Evolutionary conservation across 1,284 basidiomycete species (phyloP).

Genomic region (Sanghuangporus baumii): DNA sequence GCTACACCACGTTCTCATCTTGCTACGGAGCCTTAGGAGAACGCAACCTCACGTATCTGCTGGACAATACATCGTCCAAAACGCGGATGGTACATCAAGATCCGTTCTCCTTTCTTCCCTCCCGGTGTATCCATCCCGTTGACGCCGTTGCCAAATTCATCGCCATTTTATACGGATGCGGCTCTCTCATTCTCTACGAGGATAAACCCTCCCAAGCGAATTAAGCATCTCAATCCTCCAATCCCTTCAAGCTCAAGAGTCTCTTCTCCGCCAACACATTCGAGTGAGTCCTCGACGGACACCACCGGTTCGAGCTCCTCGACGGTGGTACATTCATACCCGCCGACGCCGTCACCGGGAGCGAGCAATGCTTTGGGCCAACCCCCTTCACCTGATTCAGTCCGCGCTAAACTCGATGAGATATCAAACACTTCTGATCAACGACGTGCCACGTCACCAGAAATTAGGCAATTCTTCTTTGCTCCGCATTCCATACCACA

Average conservation of each 20-base stretch:
- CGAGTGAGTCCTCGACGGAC: neutral
- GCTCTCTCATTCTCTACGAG: slow-evolving; percentile 59
- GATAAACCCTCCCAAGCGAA: slow-evolving; percentile 35
- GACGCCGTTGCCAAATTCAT: slow-evolving; percentile 47
- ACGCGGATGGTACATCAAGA: slow-evolving; percentile 74
- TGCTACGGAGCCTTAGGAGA: slow-evolving; percentile 40
- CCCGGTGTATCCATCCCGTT: slow-evolving; percentile 60
- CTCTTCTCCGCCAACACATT: slow-evolving; percentile 5
- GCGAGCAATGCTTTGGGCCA: slow-evolving; percentile 28
- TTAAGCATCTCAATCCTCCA: slow-evolving; percentile 21
- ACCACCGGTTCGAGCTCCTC: slow-evolving; percentile 1
- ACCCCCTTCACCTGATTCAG: slow-evolving; percentile 40
- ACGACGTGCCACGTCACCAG: slow-evolving; percentile 19
- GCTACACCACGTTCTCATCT: neutral
- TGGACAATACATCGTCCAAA: slow-evolving; percentile 74
- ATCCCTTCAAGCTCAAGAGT: slow-evolving; percentile 28
- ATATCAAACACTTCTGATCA: slow-evolving; percentile 19
- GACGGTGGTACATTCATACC: slow-evolving; percentile 53
- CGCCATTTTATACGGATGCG: slow-evolving; percentile 53
- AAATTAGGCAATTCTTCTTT: slow-evolving; percentile 57
- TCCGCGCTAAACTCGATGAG: slow-evolving; percentile 36
- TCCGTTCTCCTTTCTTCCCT: slow-evolving; percentile 61
- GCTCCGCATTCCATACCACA: slow-evolving; percentile 45
- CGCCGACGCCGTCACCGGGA: slow-evolving; percentile 50
- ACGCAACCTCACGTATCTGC: slow-evolving; percentile 52